These are phyloP conservation scores for Cryphonectria radicalis DNA, from an alignment of 2,329 filamentous ascomycete genomes.

Conservation along the genomic window DNA sequence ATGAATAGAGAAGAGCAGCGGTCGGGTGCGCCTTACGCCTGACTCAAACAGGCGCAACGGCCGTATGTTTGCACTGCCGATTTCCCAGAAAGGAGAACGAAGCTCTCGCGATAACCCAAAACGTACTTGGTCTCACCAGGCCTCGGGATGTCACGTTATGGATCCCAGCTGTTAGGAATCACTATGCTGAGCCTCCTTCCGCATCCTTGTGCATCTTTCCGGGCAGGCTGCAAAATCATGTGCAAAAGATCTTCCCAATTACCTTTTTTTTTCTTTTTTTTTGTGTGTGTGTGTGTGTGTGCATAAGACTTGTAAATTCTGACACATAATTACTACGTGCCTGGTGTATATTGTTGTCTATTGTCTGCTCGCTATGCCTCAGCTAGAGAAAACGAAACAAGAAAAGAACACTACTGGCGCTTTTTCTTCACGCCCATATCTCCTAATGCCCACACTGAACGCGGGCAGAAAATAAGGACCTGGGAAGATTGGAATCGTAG, in stretches of 20 bases:
- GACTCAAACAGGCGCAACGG: neutral
- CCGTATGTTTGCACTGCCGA: neutral
- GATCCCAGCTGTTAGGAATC: neutral
- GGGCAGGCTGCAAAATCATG: too few relatives aligned
- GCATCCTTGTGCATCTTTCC: neutral
- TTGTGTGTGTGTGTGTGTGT: too few relatives aligned
- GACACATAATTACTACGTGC: neutral
- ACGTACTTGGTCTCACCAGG: neutral
- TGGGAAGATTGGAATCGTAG: too few relatives aligned
- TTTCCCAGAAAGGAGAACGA: neutral
- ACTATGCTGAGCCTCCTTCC: neutral
- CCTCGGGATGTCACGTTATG: neutral
- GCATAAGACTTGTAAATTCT: neutral
- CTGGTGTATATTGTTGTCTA: neutral
- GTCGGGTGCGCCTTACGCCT: neutral
- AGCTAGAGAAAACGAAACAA: neutral
- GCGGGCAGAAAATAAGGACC: too few relatives aligned
- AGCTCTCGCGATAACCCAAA: neutral
- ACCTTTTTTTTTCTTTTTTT: too few relatives aligned
- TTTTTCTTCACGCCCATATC: too few relatives aligned
- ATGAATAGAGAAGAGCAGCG: neutral
- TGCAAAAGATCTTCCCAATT: neutral
- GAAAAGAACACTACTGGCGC: neutral
- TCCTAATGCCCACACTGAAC: too few relatives aligned
- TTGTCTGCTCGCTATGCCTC: neutral